These are phyloP conservation scores for Coemansia umbellata DNA, from an alignment of 192 early-diverging fungal species.

Conservation along the genomic window DNA sequence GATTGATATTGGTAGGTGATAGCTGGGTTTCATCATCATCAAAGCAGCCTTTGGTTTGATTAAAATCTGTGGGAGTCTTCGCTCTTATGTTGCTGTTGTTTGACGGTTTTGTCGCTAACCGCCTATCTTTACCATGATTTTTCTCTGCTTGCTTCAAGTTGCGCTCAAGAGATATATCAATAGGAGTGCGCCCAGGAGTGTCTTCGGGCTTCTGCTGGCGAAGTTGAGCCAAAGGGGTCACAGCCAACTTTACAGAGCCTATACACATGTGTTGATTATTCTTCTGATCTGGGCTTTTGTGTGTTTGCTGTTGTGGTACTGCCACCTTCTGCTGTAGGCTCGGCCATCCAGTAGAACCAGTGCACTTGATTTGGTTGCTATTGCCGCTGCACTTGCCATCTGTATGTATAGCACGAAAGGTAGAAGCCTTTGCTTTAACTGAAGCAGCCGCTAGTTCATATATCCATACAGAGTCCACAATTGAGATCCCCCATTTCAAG, in stretches of 20 bases:
- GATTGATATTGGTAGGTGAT: conserved; percentile 15
- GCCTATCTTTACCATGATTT: conserved; percentile 13
- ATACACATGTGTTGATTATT: too few species aligned
- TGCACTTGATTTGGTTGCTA: too few species aligned
- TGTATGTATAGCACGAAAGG: too few species aligned
- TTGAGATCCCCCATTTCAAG: conserved; percentile 63
- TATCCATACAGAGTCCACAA: conserved; percentile 60
- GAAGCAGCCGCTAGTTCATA: conserved; percentile 18
- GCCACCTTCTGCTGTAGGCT: too few species aligned
- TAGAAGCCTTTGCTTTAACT: too few species aligned
- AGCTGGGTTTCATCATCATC: conserved; percentile 34
- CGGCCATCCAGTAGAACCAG: too few species aligned
- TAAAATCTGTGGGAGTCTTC: too few species aligned
- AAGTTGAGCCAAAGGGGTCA: conserved; percentile 9
- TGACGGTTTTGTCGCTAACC: background rate
- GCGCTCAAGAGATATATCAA: conserved; percentile 39
- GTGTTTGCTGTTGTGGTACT: too few species aligned
- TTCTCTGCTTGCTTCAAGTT: conserved; percentile 32
- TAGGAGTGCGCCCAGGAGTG: conserved; percentile 42
- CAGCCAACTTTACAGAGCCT: background rate
- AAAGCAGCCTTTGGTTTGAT: too few species aligned
- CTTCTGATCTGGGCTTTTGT: too few species aligned
- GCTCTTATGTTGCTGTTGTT: background rate
- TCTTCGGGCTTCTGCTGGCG: background rate
- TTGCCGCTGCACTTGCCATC: too few species aligned